Evolutionary conservation across 306 rosid genomes (phyloP).

Genomic region (Arachis hypogaea): DNA sequence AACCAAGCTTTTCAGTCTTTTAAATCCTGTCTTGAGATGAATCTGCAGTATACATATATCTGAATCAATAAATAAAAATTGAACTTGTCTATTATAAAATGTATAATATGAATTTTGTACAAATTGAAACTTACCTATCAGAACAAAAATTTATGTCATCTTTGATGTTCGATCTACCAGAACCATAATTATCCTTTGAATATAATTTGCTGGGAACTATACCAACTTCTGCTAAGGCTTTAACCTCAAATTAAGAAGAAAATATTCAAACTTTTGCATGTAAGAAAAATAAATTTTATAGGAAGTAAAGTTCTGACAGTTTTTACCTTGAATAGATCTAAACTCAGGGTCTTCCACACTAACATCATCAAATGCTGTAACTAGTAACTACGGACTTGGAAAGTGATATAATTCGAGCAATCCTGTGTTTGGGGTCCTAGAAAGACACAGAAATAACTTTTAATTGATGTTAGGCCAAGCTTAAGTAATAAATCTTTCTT

Average conservation of each 20-base stretch:
- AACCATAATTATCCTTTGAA: slow-evolving; percentile 37
- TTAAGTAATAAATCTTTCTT: neutral
- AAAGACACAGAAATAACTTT: slow-evolving; percentile 32
- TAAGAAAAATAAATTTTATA: slow-evolving; percentile 11
- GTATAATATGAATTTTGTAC: slow-evolving; percentile 2
- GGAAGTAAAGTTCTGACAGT: slow-evolving; percentile 28
- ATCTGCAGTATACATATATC: slow-evolving; percentile 13
- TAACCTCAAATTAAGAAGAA: too few species aligned
- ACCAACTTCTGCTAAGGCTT: too few species aligned
- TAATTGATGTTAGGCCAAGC: too few species aligned
- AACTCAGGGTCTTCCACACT: slow-evolving; percentile 67
- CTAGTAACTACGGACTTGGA: slow-evolving; percentile 59
- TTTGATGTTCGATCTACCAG: slow-evolving; percentile 42
- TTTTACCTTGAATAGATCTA: slow-evolving; percentile 72
- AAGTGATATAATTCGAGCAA: slow-evolving; percentile 63
- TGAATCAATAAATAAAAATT: slow-evolving; percentile 31
- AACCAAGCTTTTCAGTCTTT: too few species aligned
- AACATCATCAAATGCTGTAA: slow-evolving; percentile 77
- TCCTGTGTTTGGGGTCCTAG: slow-evolving; percentile 68
- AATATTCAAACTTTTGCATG: slow-evolving; percentile 36
- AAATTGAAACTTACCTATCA: slow-evolving; percentile 69
- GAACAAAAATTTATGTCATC: slow-evolving; percentile 55
- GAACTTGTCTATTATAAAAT: neutral
- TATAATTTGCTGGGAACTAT: slow-evolving; percentile 61
- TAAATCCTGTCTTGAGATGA: too few species aligned